Percentiles rank a stretch among this genome's conserved stretches.
phyloP scores from a whole-genome alignment of 2,329 filamentous ascomycete species.

The Fusarium ambrosium region DNA sequence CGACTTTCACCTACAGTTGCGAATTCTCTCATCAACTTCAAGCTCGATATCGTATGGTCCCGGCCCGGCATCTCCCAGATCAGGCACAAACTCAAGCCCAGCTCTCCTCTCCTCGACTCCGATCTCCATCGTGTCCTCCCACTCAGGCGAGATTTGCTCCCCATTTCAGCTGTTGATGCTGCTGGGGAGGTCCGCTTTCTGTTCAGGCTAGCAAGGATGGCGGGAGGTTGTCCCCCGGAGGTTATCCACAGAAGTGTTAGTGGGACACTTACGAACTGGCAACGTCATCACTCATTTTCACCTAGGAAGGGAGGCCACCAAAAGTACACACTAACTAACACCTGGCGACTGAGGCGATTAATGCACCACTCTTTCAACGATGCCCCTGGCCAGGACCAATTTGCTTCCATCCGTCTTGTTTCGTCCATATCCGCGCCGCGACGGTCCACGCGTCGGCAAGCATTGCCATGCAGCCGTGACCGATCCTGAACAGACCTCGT shows the following conservation, averaged over 20 bases:
- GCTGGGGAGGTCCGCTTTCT: conserved; percentile 36
- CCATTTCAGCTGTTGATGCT: conserved; percentile 36
- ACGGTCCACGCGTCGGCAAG: conserved; percentile 8
- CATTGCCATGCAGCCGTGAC: conserved; percentile 20
- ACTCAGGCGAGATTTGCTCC: conserved; percentile 45
- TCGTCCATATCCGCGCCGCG: conserved; percentile 27
- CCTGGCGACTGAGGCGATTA: conserved; percentile 15
- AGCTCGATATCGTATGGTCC: not conserved
- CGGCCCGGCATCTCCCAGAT: conserved; percentile 21
- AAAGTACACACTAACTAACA: conserved; percentile 43
- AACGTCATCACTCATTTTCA: not conserved
- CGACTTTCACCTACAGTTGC: not conserved
- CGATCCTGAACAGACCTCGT: conserved; percentile 6
- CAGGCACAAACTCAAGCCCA: conserved; percentile 17
- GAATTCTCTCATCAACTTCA: not conserved
- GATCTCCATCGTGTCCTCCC: conserved; percentile 41
- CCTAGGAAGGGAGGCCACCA: not conserved
- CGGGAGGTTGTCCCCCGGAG: conserved; percentile 21
- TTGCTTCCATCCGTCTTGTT: conserved; percentile 40
- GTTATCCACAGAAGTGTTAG: conserved; percentile 31
- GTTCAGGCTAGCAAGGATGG: conserved; percentile 39
- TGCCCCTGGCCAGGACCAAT: conserved; percentile 38
- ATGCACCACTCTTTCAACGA: conserved; percentile 26
- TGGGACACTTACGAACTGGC: not conserved
- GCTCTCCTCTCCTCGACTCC: conserved; percentile 12